Percentiles rank a stretch among this genome's conserved stretches.
These are phyloP conservation scores for Sphaerobolus stellatus DNA, from an alignment of 1,284 basidiomycete genomes.

Conservation along the genomic window DNA sequence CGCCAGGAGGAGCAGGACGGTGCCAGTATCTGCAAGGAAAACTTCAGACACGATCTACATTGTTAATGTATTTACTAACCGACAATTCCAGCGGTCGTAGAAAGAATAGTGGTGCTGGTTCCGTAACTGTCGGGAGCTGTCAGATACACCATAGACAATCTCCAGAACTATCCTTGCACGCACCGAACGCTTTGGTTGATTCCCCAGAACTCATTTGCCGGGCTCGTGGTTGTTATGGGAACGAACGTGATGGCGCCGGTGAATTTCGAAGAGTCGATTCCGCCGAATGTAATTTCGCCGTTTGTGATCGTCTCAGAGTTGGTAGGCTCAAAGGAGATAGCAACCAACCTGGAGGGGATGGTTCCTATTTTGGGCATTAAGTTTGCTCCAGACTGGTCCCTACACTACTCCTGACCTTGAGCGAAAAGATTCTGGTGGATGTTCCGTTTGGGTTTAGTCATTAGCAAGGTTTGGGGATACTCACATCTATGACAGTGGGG, in stretches of 20 bases:
- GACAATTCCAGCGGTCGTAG: slow-evolving; percentile 48
- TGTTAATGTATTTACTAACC: too few species aligned
- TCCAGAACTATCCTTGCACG: too few species aligned
- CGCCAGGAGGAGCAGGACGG: slow-evolving; percentile 20
- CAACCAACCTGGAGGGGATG: slow-evolving; percentile 30
- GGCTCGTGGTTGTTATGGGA: slow-evolving; percentile 30
- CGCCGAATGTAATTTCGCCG: slow-evolving; percentile 22
- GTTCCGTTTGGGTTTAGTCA: background rate
- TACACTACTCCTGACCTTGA: slow-evolving; percentile 13
- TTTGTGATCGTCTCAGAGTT: slow-evolving; percentile 15
- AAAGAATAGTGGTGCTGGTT: slow-evolving; percentile 35
- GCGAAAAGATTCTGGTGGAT: slow-evolving; percentile 27
- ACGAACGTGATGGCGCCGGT: slow-evolving; percentile 29
- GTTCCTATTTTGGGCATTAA: slow-evolving; percentile 12
- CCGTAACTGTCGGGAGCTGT: slow-evolving; percentile 25
- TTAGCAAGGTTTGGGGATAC: background rate
- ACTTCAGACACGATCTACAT: too few species aligned
- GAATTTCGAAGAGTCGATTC: slow-evolving; percentile 24
- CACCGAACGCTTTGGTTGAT: slow-evolving; percentile 15
- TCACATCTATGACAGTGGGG: slow-evolving; percentile 36
- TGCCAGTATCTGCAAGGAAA: slow-evolving; percentile 21
- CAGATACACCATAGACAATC: too few species aligned
- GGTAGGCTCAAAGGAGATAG: slow-evolving; percentile 38
- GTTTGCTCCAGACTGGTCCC: background rate
- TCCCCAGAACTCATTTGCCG: slow-evolving; percentile 20